Percentiles rank a stretch among this genome's conserved stretches.
Conservation (phyloP, 805 yeast genomes). For the Metschnikowia rubicola region DNA sequence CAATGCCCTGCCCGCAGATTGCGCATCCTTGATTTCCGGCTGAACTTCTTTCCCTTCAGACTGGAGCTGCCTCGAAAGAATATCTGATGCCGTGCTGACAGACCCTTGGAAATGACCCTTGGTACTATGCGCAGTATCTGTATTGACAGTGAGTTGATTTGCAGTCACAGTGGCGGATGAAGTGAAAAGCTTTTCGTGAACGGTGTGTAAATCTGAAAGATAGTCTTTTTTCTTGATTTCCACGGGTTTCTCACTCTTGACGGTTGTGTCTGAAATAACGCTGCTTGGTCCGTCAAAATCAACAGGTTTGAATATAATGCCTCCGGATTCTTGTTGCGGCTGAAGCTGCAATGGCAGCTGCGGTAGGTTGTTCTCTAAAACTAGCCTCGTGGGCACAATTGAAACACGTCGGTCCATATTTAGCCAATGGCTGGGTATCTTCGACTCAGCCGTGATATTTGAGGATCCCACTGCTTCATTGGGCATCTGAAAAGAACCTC, state of each 20-base stretch:
- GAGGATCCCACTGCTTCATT: neutral
- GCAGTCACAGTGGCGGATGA: slow-evolving; percentile 3
- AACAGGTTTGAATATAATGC: slow-evolving; percentile 10
- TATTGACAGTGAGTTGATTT: neutral
- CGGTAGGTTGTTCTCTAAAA: neutral
- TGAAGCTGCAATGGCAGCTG: neutral
- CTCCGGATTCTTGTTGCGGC: neutral
- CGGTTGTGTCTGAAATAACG: neutral
- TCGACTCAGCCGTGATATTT: neutral
- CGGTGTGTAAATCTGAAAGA: slow-evolving; percentile 28
- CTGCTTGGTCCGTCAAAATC: slow-evolving; percentile 10
- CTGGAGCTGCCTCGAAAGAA: slow-evolving; percentile 9
- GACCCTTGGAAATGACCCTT: slow-evolving; percentile 9
- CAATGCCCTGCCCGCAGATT: slow-evolving; percentile 21
- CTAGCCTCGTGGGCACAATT: slow-evolving; percentile 25
- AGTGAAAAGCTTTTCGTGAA: slow-evolving; percentile 29
- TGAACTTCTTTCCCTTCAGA: slow-evolving; percentile 6
- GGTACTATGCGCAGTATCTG: slow-evolving; percentile 4
- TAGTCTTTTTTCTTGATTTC: slow-evolving; percentile 4
- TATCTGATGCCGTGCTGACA: slow-evolving; percentile 11
- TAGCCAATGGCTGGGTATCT: slow-evolving; percentile 8
- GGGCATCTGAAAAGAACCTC: slow-evolving; percentile 4
- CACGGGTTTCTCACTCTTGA: neutral
- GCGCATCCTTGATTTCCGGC: neutral
- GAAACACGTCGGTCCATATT: slow-evolving; percentile 26